Percentiles rank a stretch among this genome's conserved stretches.
Evolutionary conservation across 148 eudicot species (phyloP).

Genomic region (Linanthus parryae): DNA sequence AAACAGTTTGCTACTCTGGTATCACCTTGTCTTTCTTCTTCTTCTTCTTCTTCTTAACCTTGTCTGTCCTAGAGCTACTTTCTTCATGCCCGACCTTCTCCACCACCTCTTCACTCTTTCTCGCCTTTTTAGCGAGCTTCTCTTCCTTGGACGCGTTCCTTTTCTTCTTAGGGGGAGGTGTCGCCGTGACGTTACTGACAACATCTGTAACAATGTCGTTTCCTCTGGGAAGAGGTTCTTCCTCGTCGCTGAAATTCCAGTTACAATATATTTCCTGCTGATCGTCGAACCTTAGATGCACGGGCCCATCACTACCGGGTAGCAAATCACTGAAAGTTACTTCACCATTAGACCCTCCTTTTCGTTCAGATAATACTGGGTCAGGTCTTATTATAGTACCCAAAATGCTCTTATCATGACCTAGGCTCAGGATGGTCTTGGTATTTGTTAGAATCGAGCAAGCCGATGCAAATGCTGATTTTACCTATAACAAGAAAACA

Average conservation of each 20-base stretch:
- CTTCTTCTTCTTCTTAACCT: too few species aligned
- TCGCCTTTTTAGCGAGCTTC: constrained; percentile 13
- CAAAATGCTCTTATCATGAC: constrained; percentile 72
- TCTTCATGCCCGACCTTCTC: too few species aligned
- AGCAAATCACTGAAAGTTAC: constrained; percentile 59
- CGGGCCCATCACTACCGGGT: constrained; percentile 78
- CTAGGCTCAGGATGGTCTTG: constrained; percentile 62
- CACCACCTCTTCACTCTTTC: too few species aligned
- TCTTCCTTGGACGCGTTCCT: constrained; percentile 46
- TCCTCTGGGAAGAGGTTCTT: constrained; percentile 72
- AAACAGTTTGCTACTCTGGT: too few species aligned
- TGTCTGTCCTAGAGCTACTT: too few species aligned
- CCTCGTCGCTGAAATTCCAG: constrained; percentile 61
- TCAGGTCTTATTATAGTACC: constrained; percentile 96
- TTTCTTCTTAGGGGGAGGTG: constrained; percentile 61
- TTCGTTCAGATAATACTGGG: constrained; percentile 65
- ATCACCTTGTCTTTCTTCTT: too few species aligned
- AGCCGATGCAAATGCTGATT: constrained; percentile 88
- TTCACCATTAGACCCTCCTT: constrained; percentile 73
- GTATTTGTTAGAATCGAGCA: constrained; percentile 65
- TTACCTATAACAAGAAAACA: too few species aligned
- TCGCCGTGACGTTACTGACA: constrained; percentile 21
- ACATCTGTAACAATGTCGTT: constrained; percentile 27
- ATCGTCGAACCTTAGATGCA: constrained; percentile 25
- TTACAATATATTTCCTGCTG: constrained; percentile 65